Conservation (phyloP, 2,329 filamentous ascomycete species). For the Paraconiothyrium sp. region DNA sequence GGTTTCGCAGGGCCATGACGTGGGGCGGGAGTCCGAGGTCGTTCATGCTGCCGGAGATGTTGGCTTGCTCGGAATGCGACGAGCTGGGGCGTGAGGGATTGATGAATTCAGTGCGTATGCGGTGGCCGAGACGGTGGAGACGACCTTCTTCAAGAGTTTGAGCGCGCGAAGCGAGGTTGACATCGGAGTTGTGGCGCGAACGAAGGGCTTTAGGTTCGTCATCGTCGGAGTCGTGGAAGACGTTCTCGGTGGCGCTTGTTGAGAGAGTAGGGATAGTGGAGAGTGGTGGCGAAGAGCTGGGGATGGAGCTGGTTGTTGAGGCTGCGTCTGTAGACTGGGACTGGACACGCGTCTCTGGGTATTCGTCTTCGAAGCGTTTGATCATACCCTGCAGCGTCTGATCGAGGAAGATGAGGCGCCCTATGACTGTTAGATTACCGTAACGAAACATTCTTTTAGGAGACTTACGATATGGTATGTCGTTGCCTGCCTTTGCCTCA, state of each 20-base stretch:
- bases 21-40: conserved; percentile 49
- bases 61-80: conserved; percentile 31
- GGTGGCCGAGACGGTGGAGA: conserved; percentile 74
- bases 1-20: conserved; percentile 65
- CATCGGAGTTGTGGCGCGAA: conserved; percentile 70
- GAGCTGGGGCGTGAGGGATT: conserved; percentile 42
- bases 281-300: conserved; percentile 41
- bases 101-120: conserved; percentile 71
- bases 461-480: conserved; percentile 78
- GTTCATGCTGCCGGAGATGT: conserved; percentile 46
- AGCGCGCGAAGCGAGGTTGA: conserved; percentile 72
- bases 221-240: conserved; percentile 51
- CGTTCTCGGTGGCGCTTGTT: conserved; percentile 39
- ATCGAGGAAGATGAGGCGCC: conserved; percentile 85
- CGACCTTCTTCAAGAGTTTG: conserved; percentile 75
- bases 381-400: conserved; percentile 91
- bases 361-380: conserved; percentile 94
- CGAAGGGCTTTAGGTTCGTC: conserved; percentile 57
- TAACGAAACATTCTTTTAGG: not conserved
- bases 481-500: conserved; percentile 75
- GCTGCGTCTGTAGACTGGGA: conserved; percentile 40
- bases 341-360: conserved; percentile 79
- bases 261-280: conserved; percentile 42
- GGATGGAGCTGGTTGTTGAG: conserved; percentile 43
- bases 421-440: conserved; percentile 53